These are phyloP conservation scores for Tetrastigma voinierianum DNA, from an alignment of 164 flowering plant species.

Conservation along the genomic window DNA sequence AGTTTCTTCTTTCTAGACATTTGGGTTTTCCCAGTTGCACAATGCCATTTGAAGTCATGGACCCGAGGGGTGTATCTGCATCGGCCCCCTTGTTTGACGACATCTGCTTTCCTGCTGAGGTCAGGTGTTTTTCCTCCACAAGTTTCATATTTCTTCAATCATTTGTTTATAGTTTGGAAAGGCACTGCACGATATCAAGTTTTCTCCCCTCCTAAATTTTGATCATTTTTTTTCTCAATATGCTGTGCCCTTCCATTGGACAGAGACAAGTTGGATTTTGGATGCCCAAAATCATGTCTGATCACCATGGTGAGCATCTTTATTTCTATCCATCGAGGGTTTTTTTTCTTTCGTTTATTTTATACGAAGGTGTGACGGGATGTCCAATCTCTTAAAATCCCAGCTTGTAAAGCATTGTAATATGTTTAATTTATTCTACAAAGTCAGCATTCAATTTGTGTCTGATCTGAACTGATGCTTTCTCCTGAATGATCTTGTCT, in stretches of 20 bases:
- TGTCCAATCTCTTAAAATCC: not conserved
- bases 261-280: slow-evolving; percentile 36
- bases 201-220: not conserved
- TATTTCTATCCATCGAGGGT: not conserved
- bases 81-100: slow-evolving; percentile 29
- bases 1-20: not conserved
- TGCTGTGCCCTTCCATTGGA: slow-evolving; percentile 1
- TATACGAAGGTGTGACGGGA: not conserved
- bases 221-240: not conserved
- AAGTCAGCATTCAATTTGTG: too few relatives aligned
- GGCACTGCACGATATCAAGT: not conserved
- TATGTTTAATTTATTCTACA: too few relatives aligned
- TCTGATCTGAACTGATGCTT: too few relatives aligned
- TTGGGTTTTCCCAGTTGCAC: slow-evolving; percentile 1
- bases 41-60: slow-evolving; percentile 38
- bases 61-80: slow-evolving; percentile 24
- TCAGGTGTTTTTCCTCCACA: slow-evolving; percentile 18
- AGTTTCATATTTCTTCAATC: not conserved
- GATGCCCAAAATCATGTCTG: slow-evolving; percentile 27
- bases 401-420: not conserved
- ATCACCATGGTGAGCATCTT: slow-evolving; percentile 24
- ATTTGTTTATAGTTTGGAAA: not conserved
- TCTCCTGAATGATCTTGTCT: too few relatives aligned
- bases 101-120: slow-evolving; percentile 26
- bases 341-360: not conserved